phyloP scores from a whole-genome alignment of 2,329 filamentous ascomycete species.

The Sporothrix phasma region DNA sequence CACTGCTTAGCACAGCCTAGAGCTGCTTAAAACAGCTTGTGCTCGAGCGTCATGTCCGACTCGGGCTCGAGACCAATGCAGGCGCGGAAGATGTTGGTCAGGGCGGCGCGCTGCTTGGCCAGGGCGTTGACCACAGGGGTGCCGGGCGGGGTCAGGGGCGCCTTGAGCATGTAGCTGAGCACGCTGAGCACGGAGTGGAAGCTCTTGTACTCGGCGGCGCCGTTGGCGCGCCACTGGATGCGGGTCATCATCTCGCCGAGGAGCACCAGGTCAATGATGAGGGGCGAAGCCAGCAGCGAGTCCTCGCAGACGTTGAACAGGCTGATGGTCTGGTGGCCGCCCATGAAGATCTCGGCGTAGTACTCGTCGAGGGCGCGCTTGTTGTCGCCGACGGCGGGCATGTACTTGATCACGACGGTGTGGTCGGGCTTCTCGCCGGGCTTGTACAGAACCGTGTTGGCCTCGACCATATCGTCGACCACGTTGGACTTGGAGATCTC shows the following conservation, averaged over 20 bases:
- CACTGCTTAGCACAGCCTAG: too few species aligned
- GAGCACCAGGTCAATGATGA: slow-evolving; percentile 94
- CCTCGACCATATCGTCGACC: slow-evolving; percentile 98
- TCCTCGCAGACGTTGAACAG: slow-evolving; percentile 99
- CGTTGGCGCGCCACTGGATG: slow-evolving; percentile 73
- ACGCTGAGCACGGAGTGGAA: slow-evolving; percentile 97
- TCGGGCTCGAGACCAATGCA: slow-evolving; percentile 95
- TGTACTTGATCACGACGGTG: slow-evolving; percentile 99
- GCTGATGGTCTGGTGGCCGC: slow-evolving; percentile 95
- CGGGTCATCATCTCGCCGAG: slow-evolving; percentile 97
- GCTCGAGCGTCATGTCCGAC: slow-evolving; percentile 97
- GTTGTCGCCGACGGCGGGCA: slow-evolving; percentile 97
- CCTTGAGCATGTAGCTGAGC: slow-evolving; percentile 98
- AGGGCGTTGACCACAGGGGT: slow-evolving; percentile 93
- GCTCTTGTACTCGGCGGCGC: slow-evolving; percentile 64
- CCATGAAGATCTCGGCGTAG: slow-evolving; percentile 98
- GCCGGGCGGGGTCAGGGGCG: slow-evolving; percentile 84
- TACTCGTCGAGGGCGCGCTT: slow-evolving; percentile 99
- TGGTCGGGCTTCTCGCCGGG: slow-evolving; percentile 93
- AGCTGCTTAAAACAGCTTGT: slow-evolving; percentile 71
- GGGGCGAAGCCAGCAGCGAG: slow-evolving; percentile 84
- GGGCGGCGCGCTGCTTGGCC: slow-evolving; percentile 85
- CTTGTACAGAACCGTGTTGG: slow-evolving; percentile 84
- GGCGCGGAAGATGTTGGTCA: slow-evolving; percentile 98
- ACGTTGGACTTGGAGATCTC: slow-evolving; percentile 99